These are phyloP conservation scores for Penicillium palitans DNA, from an alignment of 2,329 filamentous ascomycete species.

Conservation along the genomic window DNA sequence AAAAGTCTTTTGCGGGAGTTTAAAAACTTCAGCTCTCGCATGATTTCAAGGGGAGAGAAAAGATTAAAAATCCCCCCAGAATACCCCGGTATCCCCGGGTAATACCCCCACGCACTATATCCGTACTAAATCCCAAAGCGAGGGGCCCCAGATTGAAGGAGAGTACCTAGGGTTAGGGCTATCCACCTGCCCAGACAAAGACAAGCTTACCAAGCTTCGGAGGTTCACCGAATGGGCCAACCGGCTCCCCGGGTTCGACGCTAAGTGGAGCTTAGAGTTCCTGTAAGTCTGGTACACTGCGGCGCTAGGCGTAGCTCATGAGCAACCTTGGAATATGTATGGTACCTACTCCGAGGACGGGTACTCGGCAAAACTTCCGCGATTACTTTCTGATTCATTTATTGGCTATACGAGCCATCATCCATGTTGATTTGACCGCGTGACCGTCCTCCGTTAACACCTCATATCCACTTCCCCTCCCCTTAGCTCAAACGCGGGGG, in stretches of 20 bases:
- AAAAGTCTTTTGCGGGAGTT: background rate
- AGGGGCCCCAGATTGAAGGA: conserved; percentile 2
- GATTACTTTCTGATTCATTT: background rate
- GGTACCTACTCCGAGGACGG: no score
- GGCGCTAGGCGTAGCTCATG: background rate
- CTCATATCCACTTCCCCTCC: background rate
- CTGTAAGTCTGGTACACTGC: background rate
- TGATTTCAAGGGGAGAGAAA: background rate
- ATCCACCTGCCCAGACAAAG: background rate
- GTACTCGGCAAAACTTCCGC: background rate
- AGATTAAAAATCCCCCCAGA: background rate
- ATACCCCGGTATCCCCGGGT: background rate
- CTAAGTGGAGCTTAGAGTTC: background rate
- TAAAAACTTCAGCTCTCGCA: background rate
- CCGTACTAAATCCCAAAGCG: background rate
- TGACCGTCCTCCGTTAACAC: background rate
- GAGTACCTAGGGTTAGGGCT: background rate
- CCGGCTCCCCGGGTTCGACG: background rate
- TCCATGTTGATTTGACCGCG: background rate
- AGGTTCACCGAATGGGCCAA: background rate
- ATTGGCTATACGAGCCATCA: background rate
- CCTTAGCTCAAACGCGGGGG: background rate
- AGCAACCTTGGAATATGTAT: no score
- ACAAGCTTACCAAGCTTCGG: conserved; percentile 11
- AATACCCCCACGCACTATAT: background rate